Base-by-base conservation (phyloP, 2,329 filamentous ascomycete genomes). In the Curvularia spicifera region DNA sequence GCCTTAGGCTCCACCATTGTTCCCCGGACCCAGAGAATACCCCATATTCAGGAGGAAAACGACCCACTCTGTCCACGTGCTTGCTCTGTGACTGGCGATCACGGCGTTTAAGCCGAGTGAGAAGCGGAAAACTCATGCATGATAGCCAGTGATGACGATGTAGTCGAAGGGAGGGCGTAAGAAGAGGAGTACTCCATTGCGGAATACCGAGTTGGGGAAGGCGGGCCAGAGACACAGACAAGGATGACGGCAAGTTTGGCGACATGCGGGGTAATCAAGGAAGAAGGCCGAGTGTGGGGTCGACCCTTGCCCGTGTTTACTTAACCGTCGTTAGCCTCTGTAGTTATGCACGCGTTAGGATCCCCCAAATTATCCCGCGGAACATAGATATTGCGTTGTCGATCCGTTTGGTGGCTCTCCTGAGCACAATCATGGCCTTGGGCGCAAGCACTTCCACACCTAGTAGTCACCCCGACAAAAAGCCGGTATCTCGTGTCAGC, bases 251-350 rank as follows among this genome's bases (percentile, higher is more conserved):
- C 56, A 63, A 46, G 57, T 56, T 33, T 53, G 37, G 35, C 62
- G 57, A 55, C 53, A 44, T 15, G 60, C 57, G 62, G 57, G 62
- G 57, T 60, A 54, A 56, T 15, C 43, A 22, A 44, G 61, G 43
- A 59, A 18, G 43, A 53, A 35, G 26, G 51, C 56, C 61, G 61
- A 57, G 56, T 57, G 59, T 59, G 53, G 59, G 53, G 61, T 43
- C 26, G 18, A 4, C 18, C 42, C 31, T 20, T 52, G 33, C 29
- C 26, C 18, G 53, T 13, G 28, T 45, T 18, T 52, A 28, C 31
- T 45, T 35, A 35, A 33, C 24, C 33, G 29, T 22, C 22, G n/a
- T 24, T 45, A 44, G 42, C 40, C 42, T 37, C 40, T 29, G 24
- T n/a, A 20, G 37, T 29, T 31, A 46, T 28, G 51, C 12, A 22